Evolutionary conservation across 345 rosid species (phyloP).

Genomic region (Moricandia moricandioides): DNA sequence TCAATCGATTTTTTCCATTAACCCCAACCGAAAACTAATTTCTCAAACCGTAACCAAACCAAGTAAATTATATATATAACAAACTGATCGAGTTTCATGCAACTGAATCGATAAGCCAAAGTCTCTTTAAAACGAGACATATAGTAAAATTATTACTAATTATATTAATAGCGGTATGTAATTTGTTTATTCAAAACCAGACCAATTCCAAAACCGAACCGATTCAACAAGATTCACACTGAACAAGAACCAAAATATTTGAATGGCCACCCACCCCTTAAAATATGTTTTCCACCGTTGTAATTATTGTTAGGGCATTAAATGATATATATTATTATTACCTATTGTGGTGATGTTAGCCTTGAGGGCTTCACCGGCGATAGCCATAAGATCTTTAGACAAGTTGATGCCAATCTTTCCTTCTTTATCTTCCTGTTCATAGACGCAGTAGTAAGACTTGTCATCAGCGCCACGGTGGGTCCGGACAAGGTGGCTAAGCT

Average conservation of each 20-base stretch:
- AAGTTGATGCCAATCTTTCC: slow-evolving; percentile 61
- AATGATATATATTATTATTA: neutral
- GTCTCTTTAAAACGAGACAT: neutral
- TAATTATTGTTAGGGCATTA: neutral
- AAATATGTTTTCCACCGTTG: neutral
- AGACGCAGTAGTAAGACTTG: slow-evolving; percentile 63
- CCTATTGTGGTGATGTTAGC: slow-evolving; percentile 79
- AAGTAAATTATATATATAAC: too few relatives aligned
- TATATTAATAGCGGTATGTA: neutral
- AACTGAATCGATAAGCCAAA: neutral
- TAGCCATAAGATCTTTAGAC: slow-evolving; percentile 76
- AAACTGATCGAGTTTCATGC: slow-evolving; percentile 1
- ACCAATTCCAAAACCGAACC: neutral
- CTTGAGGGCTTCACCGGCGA: slow-evolving; percentile 77
- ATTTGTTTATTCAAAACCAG: neutral
- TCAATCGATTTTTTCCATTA: neutral
- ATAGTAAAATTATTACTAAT: neutral
- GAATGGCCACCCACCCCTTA: neutral
- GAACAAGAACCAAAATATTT: neutral
- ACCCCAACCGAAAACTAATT: neutral
- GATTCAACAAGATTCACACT: neutral
- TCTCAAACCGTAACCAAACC: neutral
- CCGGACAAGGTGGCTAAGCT: slow-evolving; percentile 63
- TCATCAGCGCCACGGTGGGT: slow-evolving; percentile 80
- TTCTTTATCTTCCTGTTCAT: slow-evolving; percentile 67